phyloP scores from a whole-genome alignment of 805 yeast genomes.

The Metschnikowia drakensbergensis region DNA sequence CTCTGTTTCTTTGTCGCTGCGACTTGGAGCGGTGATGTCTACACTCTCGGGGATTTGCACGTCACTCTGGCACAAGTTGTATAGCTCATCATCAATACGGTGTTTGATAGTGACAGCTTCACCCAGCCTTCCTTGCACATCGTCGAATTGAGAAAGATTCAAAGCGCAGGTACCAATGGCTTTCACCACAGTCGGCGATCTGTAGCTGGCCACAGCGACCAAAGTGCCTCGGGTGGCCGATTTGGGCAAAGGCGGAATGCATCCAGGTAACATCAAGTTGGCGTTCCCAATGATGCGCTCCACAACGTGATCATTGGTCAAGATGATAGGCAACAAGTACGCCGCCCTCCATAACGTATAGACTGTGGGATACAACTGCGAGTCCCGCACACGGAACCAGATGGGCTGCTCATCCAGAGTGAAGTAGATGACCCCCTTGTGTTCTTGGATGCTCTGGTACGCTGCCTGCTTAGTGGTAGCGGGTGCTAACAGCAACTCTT shows the following conservation, averaged over 20 bases:
- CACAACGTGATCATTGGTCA: conserved; percentile 72
- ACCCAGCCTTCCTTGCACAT: conserved; percentile 65
- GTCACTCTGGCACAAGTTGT: conserved; percentile 47
- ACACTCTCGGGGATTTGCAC: conserved; percentile 27
- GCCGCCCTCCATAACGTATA: conserved; percentile 71
- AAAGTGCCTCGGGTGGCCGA: conserved; percentile 48
- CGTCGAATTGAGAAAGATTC: conserved; percentile 42
- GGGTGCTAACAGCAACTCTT: conserved; percentile 45
- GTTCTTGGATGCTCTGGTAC: conserved; percentile 50
- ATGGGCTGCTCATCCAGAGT: conserved; percentile 63
- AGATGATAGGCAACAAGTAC: conserved; percentile 58
- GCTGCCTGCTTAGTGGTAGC: conserved; percentile 56
- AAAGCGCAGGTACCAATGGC: conserved; percentile 67
- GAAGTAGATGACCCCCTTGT: conserved; percentile 61
- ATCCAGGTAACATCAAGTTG: conserved; percentile 73
- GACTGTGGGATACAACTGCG: conserved; percentile 61
- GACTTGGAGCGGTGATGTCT: conserved; percentile 5
- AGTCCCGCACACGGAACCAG: conserved; percentile 64
- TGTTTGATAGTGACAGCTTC: conserved; percentile 76
- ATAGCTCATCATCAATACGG: conserved; percentile 61
- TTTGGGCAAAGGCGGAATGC: conserved; percentile 54
- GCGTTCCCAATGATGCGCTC: conserved; percentile 76
- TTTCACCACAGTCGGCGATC: conserved; percentile 56
- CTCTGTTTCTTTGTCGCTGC: not conserved
- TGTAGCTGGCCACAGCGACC: conserved; percentile 67